Evolutionary conservation across 257 asterid genomes (phyloP).

Genomic region (Solanum virginianum): DNA sequence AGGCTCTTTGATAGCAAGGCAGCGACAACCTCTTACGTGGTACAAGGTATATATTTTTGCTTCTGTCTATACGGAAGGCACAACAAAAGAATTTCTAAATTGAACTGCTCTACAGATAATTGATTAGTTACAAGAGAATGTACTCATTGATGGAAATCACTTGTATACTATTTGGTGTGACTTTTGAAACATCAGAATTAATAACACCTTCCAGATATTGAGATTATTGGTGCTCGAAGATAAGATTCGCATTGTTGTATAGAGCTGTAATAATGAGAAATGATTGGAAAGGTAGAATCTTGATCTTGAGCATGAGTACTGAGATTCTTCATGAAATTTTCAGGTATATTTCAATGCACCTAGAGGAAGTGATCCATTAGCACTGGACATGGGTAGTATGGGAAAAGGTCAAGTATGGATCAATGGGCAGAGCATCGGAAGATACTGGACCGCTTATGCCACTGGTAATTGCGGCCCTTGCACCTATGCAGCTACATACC

Average conservation of each 20-base stretch:
- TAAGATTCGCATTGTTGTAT: neutral
- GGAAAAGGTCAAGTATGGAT: slow-evolving; percentile 91
- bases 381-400: slow-evolving; percentile 76
- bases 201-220: neutral
- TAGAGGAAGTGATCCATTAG: slow-evolving; percentile 59
- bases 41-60: slow-evolving; percentile 47
- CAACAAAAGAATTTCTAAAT: neutral
- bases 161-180: neutral
- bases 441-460: slow-evolving; percentile 80
- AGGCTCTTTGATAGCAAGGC: slow-evolving; percentile 29
- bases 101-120: neutral
- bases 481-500: slow-evolving; percentile 54
- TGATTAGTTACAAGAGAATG: neutral
- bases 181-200: neutral
- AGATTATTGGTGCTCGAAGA: neutral
- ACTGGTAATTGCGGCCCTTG: slow-evolving; percentile 60
- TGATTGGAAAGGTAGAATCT: neutral
- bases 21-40: slow-evolving; percentile 75
- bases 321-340: neutral
- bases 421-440: slow-evolving; percentile 80
- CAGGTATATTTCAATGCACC: slow-evolving; percentile 81
- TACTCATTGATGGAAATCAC: neutral
- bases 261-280: neutral
- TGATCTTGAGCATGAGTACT: neutral
- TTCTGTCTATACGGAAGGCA: neutral